Percentiles rank a stretch among this genome's conserved stretches.
phyloP scores from a whole-genome alignment of 2,329 filamentous ascomycete genomes.

The Penicillium glabrum region DNA sequence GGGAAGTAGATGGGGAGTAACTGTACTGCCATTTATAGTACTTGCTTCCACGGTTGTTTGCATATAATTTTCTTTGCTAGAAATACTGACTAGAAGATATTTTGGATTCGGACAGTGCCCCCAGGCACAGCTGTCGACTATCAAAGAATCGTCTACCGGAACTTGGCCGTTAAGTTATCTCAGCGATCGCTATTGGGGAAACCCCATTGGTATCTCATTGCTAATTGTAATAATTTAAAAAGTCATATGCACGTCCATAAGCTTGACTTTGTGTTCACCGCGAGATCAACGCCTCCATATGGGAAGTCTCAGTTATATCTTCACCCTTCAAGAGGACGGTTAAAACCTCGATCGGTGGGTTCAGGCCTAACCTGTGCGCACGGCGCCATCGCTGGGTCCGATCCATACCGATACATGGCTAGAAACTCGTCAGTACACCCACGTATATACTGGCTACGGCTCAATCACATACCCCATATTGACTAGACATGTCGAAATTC shows the following conservation, averaged over 20 bases:
- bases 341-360: not conserved
- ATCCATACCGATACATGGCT: constrained; percentile 84
- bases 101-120: too few relatives aligned
- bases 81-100: too few relatives aligned
- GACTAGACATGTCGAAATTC: constrained; percentile 87
- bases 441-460: not conserved
- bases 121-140: too few relatives aligned
- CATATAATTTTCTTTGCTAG: too few relatives aligned
- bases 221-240: not conserved
- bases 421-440: not conserved
- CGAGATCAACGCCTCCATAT: not conserved
- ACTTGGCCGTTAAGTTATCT: too few relatives aligned
- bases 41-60: too few relatives aligned
- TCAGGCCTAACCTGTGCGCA: not conserved
- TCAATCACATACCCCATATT: constrained; percentile 77
- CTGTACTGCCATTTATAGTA: too few relatives aligned
- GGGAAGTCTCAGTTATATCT: not conserved
- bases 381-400: not conserved
- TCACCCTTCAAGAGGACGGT: not conserved
- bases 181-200: not conserved
- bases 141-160: too few relatives aligned
- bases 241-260: not conserved
- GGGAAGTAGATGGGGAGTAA: too few relatives aligned
- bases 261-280: not conserved
- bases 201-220: not conserved